Conservation (phyloP, 768 basidiomycete species). For the Kwoniella sp. region DNA sequence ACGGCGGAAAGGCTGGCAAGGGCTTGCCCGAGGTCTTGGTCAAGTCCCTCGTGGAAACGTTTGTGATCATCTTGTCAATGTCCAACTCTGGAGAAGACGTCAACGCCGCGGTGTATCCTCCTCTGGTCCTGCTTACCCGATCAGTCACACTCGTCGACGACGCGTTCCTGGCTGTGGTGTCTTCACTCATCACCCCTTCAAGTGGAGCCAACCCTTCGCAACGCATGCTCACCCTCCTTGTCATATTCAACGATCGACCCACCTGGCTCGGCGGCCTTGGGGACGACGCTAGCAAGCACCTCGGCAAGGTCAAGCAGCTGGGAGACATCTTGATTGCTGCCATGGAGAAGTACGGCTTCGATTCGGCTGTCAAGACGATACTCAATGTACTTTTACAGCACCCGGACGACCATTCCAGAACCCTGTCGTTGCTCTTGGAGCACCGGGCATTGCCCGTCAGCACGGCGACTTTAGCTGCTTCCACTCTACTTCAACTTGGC, state of each 20-base stretch:
- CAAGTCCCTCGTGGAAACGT: constrained; percentile 42
- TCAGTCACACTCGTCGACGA: constrained; percentile 40
- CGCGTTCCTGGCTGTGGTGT: constrained; percentile 37
- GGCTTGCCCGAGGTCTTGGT: constrained; percentile 51
- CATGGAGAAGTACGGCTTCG: constrained; percentile 39
- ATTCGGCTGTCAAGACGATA: constrained; percentile 23
- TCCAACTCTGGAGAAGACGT: constrained; percentile 33
- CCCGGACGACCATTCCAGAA: constrained; percentile 10
- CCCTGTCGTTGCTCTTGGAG: constrained; percentile 2
- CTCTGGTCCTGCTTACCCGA: constrained; percentile 43
- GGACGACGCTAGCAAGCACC: constrained; percentile 17
- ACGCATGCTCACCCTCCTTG: constrained; percentile 38
- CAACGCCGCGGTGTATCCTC: constrained; percentile 45
- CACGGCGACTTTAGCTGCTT: constrained; percentile 14
- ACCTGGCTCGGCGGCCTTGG: constrained; percentile 26
- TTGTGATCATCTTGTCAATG: constrained; percentile 32
- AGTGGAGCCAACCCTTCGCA: constrained; percentile 41
- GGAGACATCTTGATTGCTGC: constrained; percentile 30
- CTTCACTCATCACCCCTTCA: constrained; percentile 27
- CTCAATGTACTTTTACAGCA: constrained; percentile 3
- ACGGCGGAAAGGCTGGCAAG: constrained; percentile 58
- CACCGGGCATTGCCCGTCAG: constrained; percentile 14
- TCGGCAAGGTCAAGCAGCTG: constrained; percentile 24
- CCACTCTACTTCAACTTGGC: constrained; percentile 5
- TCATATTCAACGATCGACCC: constrained; percentile 40